Conservation (phyloP, 805 yeast genomes). For the Teunomyces lycoperdinae region DNA sequence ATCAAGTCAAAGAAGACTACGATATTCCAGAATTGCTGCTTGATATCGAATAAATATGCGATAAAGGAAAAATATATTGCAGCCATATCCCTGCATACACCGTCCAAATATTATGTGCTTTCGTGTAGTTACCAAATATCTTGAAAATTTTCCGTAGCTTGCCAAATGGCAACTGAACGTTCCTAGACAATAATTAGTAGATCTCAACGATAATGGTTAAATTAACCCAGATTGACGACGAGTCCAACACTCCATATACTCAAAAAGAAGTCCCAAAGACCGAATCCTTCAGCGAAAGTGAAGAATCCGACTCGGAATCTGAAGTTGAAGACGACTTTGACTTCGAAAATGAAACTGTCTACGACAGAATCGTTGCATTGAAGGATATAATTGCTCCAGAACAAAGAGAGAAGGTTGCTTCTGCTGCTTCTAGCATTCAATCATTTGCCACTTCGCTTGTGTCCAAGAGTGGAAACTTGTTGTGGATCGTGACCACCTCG, state of each 20-base stretch:
- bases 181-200: slow-evolving; percentile 6
- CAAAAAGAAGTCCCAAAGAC: slow-evolving; percentile 30
- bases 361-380: slow-evolving; percentile 86
- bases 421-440: slow-evolving; percentile 29
- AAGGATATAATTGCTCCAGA: slow-evolving; percentile 89
- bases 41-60: slow-evolving; percentile 8
- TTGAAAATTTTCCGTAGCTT: slow-evolving; percentile 1
- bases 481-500: slow-evolving; percentile 86
- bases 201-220: slow-evolving; percentile 56
- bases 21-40: slow-evolving; percentile 19
- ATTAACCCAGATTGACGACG: slow-evolving; percentile 70
- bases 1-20: slow-evolving; percentile 32
- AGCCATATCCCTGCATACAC: neutral
- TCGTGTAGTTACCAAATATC: slow-evolving; percentile 5
- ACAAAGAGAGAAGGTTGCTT: slow-evolving; percentile 55
- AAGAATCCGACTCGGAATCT: slow-evolving; percentile 44
- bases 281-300: slow-evolving; percentile 32
- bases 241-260: slow-evolving; percentile 38
- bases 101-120: neutral
- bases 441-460: slow-evolving; percentile 41
- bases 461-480: slow-evolving; percentile 64
- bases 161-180: neutral
- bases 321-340: slow-evolving; percentile 71
- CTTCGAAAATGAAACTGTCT: slow-evolving; percentile 72
- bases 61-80: neutral